Evolutionary conservation across 805 yeast genomes (phyloP), one percentile per base, ranked within the genome.

Genomic region (Jamesozyma hellenica): DNA sequence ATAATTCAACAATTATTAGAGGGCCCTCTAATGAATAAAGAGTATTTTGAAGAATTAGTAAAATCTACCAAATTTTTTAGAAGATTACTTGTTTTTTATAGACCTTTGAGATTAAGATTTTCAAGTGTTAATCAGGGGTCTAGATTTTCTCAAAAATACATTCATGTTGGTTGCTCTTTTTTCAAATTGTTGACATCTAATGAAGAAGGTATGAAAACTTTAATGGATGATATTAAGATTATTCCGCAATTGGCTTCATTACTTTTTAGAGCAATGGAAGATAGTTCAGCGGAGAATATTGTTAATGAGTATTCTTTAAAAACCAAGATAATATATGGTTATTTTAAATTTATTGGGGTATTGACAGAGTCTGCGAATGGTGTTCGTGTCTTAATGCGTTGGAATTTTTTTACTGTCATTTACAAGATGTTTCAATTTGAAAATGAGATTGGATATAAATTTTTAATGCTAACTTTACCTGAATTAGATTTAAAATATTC

Each of bases 51-150:
- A 26, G 97, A 90, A 41, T 66, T 82, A 1, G 68, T 77, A 28
- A 77, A 72, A 49, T 79, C 81, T 2, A 86, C 96, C 1, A 90
- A 88, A 52, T 85, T 92, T 51, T 69, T 88, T 55, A 88, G 90
- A 54, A 65, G 96, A 41, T 57, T 92, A 19, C 58, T 88, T 50
- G 83, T 95, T 2, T 92, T 90, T 56, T 90, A 78, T 56, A 68
- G 97, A 39, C 98, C 99, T 0, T 82, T 88, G 64, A 88, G 94
- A 60, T 77, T 79, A 51, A 66, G 96, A 40, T 90, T 87, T 58
- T 67, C 82, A 7, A 63, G 66, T 21, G 60, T 77, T 34, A 64
- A 73, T 42, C 66, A 66, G 41, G 53, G 55, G 3, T 64, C 77
- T 1, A 73, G 70, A 41, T 60, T 66, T 26, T 70, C 79, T 18